Evolutionary conservation across 2,329 filamentous ascomycete species (phyloP).

Genomic region (Calycina herbarum): DNA sequence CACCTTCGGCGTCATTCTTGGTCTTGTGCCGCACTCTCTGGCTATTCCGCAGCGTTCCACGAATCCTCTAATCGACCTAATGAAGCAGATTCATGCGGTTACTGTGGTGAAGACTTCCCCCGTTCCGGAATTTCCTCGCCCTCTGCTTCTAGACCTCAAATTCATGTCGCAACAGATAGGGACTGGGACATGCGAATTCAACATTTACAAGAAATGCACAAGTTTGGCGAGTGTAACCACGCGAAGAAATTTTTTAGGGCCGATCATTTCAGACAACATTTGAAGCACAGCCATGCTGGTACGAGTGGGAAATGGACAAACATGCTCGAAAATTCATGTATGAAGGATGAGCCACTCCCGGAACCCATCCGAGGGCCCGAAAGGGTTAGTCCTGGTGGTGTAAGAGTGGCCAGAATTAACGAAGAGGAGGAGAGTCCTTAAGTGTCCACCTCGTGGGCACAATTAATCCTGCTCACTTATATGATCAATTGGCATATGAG

Average conservation of each 20-base stretch:
- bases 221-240: constrained; percentile 97
- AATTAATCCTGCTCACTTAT: constrained; percentile 10
- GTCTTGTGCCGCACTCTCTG: constrained; percentile 86
- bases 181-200: constrained; percentile 87
- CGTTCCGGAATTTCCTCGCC: constrained; percentile 42
- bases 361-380: constrained; percentile 36
- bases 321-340: constrained; percentile 93
- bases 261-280: constrained; percentile 95
- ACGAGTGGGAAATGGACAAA: constrained; percentile 99
- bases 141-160: constrained; percentile 41
- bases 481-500: constrained; percentile 8
- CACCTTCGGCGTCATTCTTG: constrained; percentile 92
- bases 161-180: constrained; percentile 64
- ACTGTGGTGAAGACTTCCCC: constrained; percentile 88
- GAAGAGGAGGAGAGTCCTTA: constrained; percentile 36
- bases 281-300: constrained; percentile 96
- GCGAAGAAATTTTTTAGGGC: constrained; percentile 97
- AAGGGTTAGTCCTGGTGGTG: constrained; percentile 30
- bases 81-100: constrained; percentile 81
- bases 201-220: constrained; percentile 88
- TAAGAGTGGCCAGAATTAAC: constrained; percentile 33
- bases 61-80: constrained; percentile 68
- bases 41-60: constrained; percentile 82
- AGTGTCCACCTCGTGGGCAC: constrained; percentile 7
- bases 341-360: constrained; percentile 77